phyloP scores from a whole-genome alignment of 2,329 filamentous ascomycete species.

The Sporothrix globosa region DNA sequence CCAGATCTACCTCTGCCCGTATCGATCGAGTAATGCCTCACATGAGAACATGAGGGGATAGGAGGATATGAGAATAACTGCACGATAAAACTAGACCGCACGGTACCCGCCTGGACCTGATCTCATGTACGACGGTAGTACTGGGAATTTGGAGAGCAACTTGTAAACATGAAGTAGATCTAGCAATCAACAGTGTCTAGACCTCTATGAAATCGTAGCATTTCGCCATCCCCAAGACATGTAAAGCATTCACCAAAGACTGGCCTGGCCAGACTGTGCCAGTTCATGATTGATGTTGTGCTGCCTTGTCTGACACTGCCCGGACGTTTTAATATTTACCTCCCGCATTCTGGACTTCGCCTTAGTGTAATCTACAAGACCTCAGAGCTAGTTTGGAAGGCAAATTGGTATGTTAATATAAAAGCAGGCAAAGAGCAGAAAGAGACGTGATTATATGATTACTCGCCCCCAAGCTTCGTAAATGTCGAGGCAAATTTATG shows the following conservation, averaged over 20 bases:
- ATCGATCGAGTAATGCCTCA: background rate
- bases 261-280: background rate
- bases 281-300: constrained; percentile 2
- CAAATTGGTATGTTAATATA: background rate
- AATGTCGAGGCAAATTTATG: background rate
- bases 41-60: background rate
- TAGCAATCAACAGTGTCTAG: background rate
- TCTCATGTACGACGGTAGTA: background rate
- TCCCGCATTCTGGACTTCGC: background rate
- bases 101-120: background rate
- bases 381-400: background rate
- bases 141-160: background rate
- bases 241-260: background rate
- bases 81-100: background rate
- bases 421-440: background rate
- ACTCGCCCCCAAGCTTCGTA: background rate
- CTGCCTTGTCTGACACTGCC: background rate
- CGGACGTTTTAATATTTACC: background rate
- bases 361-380: no score
- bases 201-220: background rate
- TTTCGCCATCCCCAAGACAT: background rate
- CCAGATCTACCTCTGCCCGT: background rate
- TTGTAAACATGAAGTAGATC: no score
- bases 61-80: no score
- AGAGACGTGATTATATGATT: background rate